A percentile compares a stretch with the other conserved stretches of the same genome.
phyloP scores from a whole-genome alignment of 1,284 basidiomycete genomes.

The Athelia psychrophila region DNA sequence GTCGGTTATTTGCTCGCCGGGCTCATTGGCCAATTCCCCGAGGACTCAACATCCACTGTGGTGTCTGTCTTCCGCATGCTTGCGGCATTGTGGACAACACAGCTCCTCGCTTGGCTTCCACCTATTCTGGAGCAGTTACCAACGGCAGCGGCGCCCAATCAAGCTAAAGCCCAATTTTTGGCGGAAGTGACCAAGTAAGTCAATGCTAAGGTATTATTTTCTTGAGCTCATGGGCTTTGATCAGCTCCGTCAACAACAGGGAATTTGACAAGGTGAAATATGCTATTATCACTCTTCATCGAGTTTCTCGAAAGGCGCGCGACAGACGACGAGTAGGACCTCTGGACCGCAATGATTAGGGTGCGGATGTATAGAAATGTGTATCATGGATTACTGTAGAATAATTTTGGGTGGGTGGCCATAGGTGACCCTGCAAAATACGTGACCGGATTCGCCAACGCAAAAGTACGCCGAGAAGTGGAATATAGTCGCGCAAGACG shows the following conservation, averaged over 20 bases:
- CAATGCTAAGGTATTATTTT: constrained; percentile 8
- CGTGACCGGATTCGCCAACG: too few relatives aligned
- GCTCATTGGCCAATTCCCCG: constrained; percentile 84
- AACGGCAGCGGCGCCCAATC: constrained; percentile 54
- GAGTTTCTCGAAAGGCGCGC: constrained; percentile 65
- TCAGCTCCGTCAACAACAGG: constrained; percentile 59
- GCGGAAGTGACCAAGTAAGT: constrained; percentile 71
- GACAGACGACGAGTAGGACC: constrained; percentile 57
- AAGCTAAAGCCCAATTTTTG: constrained; percentile 77
- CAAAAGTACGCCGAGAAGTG: too few relatives aligned
- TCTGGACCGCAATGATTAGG: constrained; percentile 32
- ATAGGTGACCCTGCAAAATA: too few relatives aligned
- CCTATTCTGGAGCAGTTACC: constrained; percentile 73
- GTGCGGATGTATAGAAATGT: constrained; percentile 1
- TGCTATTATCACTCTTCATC: constrained; percentile 61
- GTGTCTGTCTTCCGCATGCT: constrained; percentile 78
- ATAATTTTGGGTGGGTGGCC: too few relatives aligned
- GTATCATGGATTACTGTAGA: neutral
- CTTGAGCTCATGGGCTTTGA: constrained; percentile 7
- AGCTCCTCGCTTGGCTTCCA: constrained; percentile 73
- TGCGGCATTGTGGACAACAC: constrained; percentile 61
- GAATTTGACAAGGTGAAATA: constrained; percentile 81
- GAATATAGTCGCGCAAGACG: too few relatives aligned
- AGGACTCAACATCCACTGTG: constrained; percentile 76
- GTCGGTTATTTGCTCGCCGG: constrained; percentile 75